phyloP scores from a whole-genome alignment of 1,139 yeast genomes.

The Saccharomyces hybrid region DNA sequence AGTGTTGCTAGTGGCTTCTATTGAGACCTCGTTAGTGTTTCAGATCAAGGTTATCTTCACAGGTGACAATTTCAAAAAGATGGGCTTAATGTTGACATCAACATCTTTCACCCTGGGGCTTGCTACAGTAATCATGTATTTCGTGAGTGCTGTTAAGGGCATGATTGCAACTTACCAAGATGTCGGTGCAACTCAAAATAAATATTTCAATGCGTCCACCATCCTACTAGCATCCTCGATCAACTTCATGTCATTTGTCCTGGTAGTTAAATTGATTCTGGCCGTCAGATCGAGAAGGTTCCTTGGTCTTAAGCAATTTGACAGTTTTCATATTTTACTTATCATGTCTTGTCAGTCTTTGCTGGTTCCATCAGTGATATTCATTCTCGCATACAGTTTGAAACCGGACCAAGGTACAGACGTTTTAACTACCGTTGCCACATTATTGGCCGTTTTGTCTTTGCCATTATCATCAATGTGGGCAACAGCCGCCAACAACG shows the following conservation, averaged over 20 bases:
- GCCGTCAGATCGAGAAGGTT: slow-evolving; percentile 68
- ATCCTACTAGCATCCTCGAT: slow-evolving; percentile 66
- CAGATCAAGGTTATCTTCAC: slow-evolving; percentile 67
- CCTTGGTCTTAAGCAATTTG: slow-evolving; percentile 76
- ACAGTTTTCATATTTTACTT: slow-evolving; percentile 67
- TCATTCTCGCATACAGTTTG: slow-evolving; percentile 45
- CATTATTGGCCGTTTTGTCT: slow-evolving; percentile 49
- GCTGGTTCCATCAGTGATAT: slow-evolving; percentile 64
- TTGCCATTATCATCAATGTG: slow-evolving; percentile 82
- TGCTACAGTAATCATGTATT: slow-evolving; percentile 47
- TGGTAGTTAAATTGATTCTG: slow-evolving; percentile 51
- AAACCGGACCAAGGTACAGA: slow-evolving; percentile 25
- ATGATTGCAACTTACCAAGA: slow-evolving; percentile 28
- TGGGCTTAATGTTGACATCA: slow-evolving; percentile 37
- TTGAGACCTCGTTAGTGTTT: slow-evolving; percentile 59
- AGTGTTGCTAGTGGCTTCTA: slow-evolving; percentile 47
- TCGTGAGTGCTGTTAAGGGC: slow-evolving; percentile 38
- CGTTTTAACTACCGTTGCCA: slow-evolving; percentile 36
- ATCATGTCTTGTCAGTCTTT: slow-evolving; percentile 81
- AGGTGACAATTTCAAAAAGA: slow-evolving; percentile 39
- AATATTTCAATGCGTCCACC: slow-evolving; percentile 41
- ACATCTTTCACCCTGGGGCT: slow-evolving; percentile 41
- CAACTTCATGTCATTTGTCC: slow-evolving; percentile 49
- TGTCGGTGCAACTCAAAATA: slow-evolving; percentile 30
- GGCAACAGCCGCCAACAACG: slow-evolving; percentile 60